These are phyloP conservation scores for Handroanthus guayacan DNA, from an alignment of 257 asterid genomes.

Conservation along the genomic window DNA sequence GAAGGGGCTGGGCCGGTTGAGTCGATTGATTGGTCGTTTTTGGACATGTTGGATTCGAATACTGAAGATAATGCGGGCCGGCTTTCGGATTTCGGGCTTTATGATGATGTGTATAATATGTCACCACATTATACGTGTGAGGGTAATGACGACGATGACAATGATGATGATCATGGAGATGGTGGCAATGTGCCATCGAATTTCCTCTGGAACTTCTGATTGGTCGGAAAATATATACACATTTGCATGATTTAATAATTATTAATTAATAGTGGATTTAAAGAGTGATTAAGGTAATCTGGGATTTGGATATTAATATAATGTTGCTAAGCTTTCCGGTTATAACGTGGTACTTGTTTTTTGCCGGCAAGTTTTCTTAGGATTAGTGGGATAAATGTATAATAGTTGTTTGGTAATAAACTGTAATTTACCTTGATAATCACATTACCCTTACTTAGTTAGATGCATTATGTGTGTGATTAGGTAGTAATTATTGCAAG, in stretches of 20 bases:
- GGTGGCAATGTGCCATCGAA: constrained; percentile 41
- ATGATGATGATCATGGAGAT: constrained; percentile 31
- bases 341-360: neutral
- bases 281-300: neutral
- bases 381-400: constrained; percentile 4
- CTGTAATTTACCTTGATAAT: neutral
- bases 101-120: constrained; percentile 25
- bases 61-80: constrained; percentile 26
- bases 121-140: constrained; percentile 35
- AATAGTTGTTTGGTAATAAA: neutral
- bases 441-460: neutral
- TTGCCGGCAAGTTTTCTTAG: constrained; percentile 17
- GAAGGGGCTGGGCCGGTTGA: constrained; percentile 34
- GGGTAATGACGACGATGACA: neutral
- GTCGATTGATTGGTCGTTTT: constrained; percentile 56
- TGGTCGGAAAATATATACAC: neutral
- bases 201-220: constrained; percentile 63
- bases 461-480: neutral
- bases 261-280: neutral
- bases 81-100: constrained; percentile 46
- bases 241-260: neutral
- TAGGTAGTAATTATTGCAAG: neutral
- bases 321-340: constrained; percentile 23
- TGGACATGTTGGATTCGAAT: constrained; percentile 45
- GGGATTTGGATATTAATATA: neutral